These are phyloP conservation scores for Aegilops sharonensis DNA, from an alignment of 176 grass and related monocot genomes.

Conservation along the genomic window DNA sequence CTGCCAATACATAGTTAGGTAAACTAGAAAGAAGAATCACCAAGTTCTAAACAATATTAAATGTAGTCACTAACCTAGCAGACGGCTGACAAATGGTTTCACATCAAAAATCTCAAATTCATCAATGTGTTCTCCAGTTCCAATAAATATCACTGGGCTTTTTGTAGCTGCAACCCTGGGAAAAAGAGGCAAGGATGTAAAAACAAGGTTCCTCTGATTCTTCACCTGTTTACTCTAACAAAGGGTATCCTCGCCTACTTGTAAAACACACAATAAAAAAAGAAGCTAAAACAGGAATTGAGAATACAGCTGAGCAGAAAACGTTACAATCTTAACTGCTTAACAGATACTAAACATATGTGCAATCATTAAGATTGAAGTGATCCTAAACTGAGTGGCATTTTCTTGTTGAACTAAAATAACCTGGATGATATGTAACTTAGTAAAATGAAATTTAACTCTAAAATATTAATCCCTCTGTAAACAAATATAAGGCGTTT, in stretches of 20 bases:
- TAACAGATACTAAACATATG: background rate
- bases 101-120: constrained; percentile 88
- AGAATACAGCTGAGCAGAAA: background rate
- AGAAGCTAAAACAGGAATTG: background rate
- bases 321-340: background rate
- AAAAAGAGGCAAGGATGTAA: background rate
- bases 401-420: background rate
- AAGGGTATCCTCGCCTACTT: background rate
- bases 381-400: background rate
- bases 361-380: background rate
- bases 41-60: background rate
- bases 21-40: constrained; percentile 11
- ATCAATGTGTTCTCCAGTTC: constrained; percentile 89
- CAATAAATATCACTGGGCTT: constrained; percentile 92
- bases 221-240: background rate
- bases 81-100: constrained; percentile 91
- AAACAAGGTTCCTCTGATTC: background rate
- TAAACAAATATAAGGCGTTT: too few species aligned
- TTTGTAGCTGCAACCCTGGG: constrained; percentile 87
- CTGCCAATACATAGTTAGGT: constrained; percentile 32
- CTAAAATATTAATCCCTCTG: background rate
- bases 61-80: constrained; percentile 59
- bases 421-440: background rate
- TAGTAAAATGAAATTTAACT: background rate
- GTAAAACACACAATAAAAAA: background rate